Conservation (phyloP, 768 basidiomycete genomes). For the Pulveroboletus sp. region DNA sequence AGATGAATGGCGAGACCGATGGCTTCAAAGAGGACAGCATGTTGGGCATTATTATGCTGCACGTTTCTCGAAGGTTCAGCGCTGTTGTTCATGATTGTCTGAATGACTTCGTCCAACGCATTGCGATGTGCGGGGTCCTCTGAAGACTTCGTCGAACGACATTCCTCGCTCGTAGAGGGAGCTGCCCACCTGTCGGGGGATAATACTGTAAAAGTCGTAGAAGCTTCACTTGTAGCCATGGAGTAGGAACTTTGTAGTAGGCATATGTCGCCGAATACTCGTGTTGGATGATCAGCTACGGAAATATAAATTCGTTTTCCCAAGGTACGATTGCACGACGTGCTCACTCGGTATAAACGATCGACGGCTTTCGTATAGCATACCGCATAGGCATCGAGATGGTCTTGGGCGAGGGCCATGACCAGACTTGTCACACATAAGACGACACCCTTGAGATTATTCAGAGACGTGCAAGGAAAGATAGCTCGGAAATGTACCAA, state of each 20-base stretch:
- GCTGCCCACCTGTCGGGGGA: slow-evolving; percentile 79
- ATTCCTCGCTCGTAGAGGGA: not conserved
- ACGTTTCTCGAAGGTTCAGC: slow-evolving; percentile 91
- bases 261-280: slow-evolving; percentile 87
- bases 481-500: slow-evolving; percentile 46
- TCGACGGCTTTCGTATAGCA: slow-evolving; percentile 96
- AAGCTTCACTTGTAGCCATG: slow-evolving; percentile 97
- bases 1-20: slow-evolving; percentile 95
- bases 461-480: not conserved
- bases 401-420: slow-evolving; percentile 90
- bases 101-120: slow-evolving; percentile 77
- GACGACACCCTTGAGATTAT: slow-evolving; percentile 72
- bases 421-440: slow-evolving; percentile 91
- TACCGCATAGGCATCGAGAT: slow-evolving; percentile 84
- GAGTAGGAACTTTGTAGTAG: slow-evolving; percentile 96
- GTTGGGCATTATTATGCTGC: slow-evolving; percentile 98
- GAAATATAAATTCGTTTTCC: slow-evolving; percentile 7
- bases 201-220: slow-evolving; percentile 93
- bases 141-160: slow-evolving; percentile 29
- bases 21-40: slow-evolving; percentile 97
- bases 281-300: slow-evolving; percentile 83
- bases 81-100: slow-evolving; percentile 86
- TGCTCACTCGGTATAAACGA: slow-evolving; percentile 70
- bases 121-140: slow-evolving; percentile 80
- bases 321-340: not conserved